phyloP scores from a whole-genome alignment of 2,329 filamentous ascomycete genomes.

The Verruconis gallopava region DNA sequence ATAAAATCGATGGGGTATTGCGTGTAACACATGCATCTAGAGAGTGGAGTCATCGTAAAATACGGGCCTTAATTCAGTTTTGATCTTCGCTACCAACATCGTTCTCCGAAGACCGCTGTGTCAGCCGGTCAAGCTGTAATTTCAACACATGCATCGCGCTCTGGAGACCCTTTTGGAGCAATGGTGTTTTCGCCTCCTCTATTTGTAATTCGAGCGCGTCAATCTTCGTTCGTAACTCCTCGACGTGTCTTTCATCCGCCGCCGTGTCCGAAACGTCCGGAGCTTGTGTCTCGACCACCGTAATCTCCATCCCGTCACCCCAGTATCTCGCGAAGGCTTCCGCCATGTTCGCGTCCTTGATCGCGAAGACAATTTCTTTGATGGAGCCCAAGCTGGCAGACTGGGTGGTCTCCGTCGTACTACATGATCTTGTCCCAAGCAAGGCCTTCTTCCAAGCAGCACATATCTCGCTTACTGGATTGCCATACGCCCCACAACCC shows the following conservation, averaged over 20 bases:
- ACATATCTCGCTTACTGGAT: slow-evolving; percentile 47
- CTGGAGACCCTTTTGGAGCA: slow-evolving; percentile 21
- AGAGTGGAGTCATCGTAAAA: neutral
- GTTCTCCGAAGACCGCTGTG: neutral
- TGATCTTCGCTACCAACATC: no score
- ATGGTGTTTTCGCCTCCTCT: slow-evolving; percentile 21
- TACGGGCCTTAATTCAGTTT: no score
- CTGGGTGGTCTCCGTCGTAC: slow-evolving; percentile 13
- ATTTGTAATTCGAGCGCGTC: slow-evolving; percentile 23
- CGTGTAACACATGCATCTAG: neutral
- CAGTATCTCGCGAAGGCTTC: slow-evolving; percentile 39
- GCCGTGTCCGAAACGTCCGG: slow-evolving; percentile 16
- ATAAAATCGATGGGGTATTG: neutral
- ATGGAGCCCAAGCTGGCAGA: slow-evolving; percentile 27
- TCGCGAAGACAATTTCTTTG: slow-evolving; percentile 45
- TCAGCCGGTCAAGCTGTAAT: neutral
- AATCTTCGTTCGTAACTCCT: slow-evolving; percentile 23
- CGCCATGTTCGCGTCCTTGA: slow-evolving; percentile 40
- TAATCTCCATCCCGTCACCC: slow-evolving; percentile 25
- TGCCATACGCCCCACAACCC: slow-evolving; percentile 52
- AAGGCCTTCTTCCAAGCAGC: slow-evolving; percentile 39
- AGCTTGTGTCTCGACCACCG: slow-evolving; percentile 15
- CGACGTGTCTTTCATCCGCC: slow-evolving; percentile 14
- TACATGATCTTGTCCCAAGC: slow-evolving; percentile 17
- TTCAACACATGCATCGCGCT: slow-evolving; percentile 20